Percentiles rank a stretch among this genome's conserved stretches.
phyloP scores from a whole-genome alignment of 331 rosid genomes.

The Cydonia oblonga region DNA sequence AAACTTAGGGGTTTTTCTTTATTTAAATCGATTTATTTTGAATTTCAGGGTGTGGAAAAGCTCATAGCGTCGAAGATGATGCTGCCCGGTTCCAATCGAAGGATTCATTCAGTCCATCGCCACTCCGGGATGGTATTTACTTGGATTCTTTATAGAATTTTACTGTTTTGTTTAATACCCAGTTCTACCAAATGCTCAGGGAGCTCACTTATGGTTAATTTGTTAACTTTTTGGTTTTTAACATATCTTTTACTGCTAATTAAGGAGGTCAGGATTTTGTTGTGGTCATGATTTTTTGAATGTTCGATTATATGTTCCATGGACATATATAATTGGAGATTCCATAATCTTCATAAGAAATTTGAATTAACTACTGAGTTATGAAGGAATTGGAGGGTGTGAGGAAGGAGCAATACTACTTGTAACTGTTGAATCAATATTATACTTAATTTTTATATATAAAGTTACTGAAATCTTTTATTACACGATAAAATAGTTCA shows the following conservation, averaged over 20 bases:
- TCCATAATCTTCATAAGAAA: not conserved
- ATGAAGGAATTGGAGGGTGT: not conserved
- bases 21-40: not conserved
- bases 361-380: not conserved
- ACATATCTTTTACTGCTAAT: not conserved
- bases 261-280: not conserved
- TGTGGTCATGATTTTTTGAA: not conserved
- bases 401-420: not conserved
- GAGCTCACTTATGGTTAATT: not conserved
- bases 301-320: not conserved
- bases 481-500: not conserved
- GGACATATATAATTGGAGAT: not conserved
- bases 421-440: not conserved
- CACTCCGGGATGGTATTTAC: conserved; percentile 84
- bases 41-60: conserved; percentile 85
- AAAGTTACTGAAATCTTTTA: not conserved
- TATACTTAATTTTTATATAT: not conserved
- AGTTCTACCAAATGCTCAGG: not conserved
- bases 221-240: not conserved
- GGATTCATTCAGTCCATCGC: conserved; percentile 90
- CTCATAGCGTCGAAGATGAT: conserved; percentile 93
- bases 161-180: not conserved
- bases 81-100: conserved; percentile 91
- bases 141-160: not conserved
- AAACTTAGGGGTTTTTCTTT: not conserved